phyloP scores from a whole-genome alignment of 2,329 filamentous ascomycete species.

The Hypoxylon sp. region DNA sequence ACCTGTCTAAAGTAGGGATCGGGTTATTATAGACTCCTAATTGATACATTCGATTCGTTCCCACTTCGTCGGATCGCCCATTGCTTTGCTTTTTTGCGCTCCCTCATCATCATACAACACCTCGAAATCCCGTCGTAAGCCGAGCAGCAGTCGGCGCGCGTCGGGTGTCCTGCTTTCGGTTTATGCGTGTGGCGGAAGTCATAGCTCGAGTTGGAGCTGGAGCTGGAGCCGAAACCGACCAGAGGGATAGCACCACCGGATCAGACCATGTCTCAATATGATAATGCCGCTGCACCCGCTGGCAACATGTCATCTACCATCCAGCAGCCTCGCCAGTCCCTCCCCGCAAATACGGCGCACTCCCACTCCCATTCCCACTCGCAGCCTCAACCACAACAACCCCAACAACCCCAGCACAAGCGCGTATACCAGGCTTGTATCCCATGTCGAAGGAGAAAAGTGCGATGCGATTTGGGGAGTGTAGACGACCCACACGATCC shows the following conservation, averaged over 20 bases:
- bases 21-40: constrained; percentile 41
- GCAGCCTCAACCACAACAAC: constrained; percentile 33
- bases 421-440: constrained; percentile 76
- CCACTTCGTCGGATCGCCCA: constrained; percentile 40
- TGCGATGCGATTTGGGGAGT: constrained; percentile 75
- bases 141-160: constrained; percentile 49
- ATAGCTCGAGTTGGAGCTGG: constrained; percentile 37
- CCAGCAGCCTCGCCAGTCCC: constrained; percentile 43
- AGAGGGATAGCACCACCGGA: constrained; percentile 39
- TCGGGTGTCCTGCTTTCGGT: constrained; percentile 32
- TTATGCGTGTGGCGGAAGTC: constrained; percentile 35
- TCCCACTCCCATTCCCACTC: constrained; percentile 31
- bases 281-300: constrained; percentile 37
- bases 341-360: constrained; percentile 39
- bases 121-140: constrained; percentile 56
- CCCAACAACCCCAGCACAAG: constrained; percentile 64
- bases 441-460: constrained; percentile 73
- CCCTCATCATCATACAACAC: constrained; percentile 47
- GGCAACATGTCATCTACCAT: constrained; percentile 39
- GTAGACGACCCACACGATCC: constrained; percentile 96
- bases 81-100: constrained; percentile 36
- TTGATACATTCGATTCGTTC: constrained; percentile 38
- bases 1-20: constrained; percentile 36
- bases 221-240: constrained; percentile 30
- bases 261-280: constrained; percentile 47